phyloP scores from a whole-genome alignment of 2,329 filamentous ascomycete species.

The Achaetomium macrosporum region DNA sequence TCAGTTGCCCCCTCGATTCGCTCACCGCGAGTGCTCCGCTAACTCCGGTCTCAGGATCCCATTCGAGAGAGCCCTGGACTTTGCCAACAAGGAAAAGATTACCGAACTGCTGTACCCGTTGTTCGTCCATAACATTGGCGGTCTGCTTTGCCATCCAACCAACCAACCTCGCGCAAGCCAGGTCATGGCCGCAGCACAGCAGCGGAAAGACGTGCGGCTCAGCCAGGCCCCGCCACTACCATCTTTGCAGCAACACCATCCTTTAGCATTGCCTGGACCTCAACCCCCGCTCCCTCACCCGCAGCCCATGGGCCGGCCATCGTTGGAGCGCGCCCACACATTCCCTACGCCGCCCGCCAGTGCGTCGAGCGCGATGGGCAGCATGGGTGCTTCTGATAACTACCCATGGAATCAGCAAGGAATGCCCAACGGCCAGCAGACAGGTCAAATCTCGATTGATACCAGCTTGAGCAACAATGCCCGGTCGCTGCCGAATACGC shows the following conservation, averaged over 20 bases:
- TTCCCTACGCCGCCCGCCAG: conserved; percentile 93
- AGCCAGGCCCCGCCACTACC: conserved; percentile 51
- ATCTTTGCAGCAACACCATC: conserved; percentile 61
- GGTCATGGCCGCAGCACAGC: conserved; percentile 80
- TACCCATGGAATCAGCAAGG: conserved; percentile 70
- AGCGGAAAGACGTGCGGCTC: conserved; percentile 63
- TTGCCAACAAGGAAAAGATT: conserved; percentile 99
- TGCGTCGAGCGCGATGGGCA: conserved; percentile 73
- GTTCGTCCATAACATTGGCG: conserved; percentile 95
- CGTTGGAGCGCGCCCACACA: conserved; percentile 78
- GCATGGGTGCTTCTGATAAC: conserved; percentile 67
- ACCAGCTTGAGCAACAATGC: conserved; percentile 71
- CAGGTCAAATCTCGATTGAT: conserved; percentile 74
- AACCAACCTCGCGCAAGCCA: conserved; percentile 78
- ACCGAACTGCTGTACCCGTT: conserved; percentile 91
- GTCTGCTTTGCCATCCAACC: conserved; percentile 85
- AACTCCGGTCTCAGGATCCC: conserved; percentile 65
- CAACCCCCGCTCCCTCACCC: conserved; percentile 60
- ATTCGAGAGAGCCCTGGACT: conserved; percentile 93
- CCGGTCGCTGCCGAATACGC: conserved; percentile 84
- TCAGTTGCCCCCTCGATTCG: conserved; percentile 41
- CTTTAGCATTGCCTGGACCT: conserved; percentile 54
- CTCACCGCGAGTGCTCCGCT: neutral
- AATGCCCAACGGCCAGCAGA: conserved; percentile 56
- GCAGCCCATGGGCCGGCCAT: conserved; percentile 64